Evolutionary conservation across 805 yeast species (phyloP).

Genomic region (Candida quercuum): DNA sequence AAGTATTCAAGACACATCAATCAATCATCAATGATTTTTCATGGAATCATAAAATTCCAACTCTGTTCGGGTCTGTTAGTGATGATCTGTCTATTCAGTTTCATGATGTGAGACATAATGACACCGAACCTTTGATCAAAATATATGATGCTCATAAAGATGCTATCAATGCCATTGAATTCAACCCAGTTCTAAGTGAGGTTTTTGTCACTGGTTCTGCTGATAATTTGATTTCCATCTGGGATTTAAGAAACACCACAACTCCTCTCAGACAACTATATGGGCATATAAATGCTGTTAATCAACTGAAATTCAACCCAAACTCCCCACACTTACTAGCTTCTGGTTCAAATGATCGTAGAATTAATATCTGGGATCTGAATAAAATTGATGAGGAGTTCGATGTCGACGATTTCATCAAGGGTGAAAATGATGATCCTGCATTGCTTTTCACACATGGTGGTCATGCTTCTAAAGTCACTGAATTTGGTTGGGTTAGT

Average conservation of each 20-base stretch:
- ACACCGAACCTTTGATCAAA: slow-evolving; percentile 32
- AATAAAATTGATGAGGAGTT: slow-evolving; percentile 50
- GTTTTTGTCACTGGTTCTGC: slow-evolving; percentile 74
- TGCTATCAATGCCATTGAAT: slow-evolving; percentile 63
- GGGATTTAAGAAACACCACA: slow-evolving; percentile 65
- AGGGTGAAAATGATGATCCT: slow-evolving; percentile 64
- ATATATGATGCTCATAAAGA: slow-evolving; percentile 47
- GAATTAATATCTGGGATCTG: slow-evolving; percentile 75
- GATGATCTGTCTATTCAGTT: slow-evolving; percentile 62
- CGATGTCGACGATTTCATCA: slow-evolving; percentile 45
- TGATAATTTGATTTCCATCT: slow-evolving; percentile 66
- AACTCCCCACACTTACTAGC: slow-evolving; percentile 47
- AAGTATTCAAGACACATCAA: slow-evolving; percentile 39
- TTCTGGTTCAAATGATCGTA: slow-evolving; percentile 59
- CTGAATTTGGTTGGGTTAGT: slow-evolving; percentile 68
- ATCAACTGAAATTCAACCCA: slow-evolving; percentile 51
- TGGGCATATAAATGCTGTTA: slow-evolving; percentile 58
- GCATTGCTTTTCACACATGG: slow-evolving; percentile 78
- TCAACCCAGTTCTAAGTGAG: slow-evolving; percentile 48
- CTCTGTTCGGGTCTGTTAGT: slow-evolving; percentile 62
- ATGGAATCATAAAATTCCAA: slow-evolving; percentile 40
- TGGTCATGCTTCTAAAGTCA: slow-evolving; percentile 71
- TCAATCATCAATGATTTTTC: slow-evolving; percentile 65
- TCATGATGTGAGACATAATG: slow-evolving; percentile 46
- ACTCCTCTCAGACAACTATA: slow-evolving; percentile 57